Evolutionary conservation across 1,139 yeast genomes (phyloP).

Genomic region (Lodderomyces orthopsilosis): DNA sequence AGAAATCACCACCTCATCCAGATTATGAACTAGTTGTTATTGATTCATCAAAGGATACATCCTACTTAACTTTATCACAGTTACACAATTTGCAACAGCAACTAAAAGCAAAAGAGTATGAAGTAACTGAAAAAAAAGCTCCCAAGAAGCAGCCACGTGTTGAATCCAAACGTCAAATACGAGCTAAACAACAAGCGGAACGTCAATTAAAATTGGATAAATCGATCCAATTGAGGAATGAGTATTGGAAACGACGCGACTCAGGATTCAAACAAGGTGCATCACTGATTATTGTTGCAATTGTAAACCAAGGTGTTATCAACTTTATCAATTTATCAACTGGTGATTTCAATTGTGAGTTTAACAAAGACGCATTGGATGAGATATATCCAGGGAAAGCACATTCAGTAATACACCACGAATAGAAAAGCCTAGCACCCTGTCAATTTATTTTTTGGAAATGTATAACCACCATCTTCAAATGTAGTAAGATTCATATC

Average conservation of each 20-base stretch:
- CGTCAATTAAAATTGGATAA: constrained; percentile 27
- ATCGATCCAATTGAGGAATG: constrained; percentile 22
- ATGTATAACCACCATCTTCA: constrained; percentile 61
- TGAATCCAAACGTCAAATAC: constrained; percentile 19
- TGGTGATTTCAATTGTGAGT: constrained; percentile 37
- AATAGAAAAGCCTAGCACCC: constrained; percentile 16
- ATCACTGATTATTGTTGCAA: constrained; percentile 53
- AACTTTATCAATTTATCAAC: constrained; percentile 63
- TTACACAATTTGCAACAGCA: constrained; percentile 31
- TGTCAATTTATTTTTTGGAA: constrained; percentile 48
- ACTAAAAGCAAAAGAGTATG: constrained; percentile 6
- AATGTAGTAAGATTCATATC: constrained; percentile 68
- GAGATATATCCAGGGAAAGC: constrained; percentile 12
- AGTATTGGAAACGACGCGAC: constrained; percentile 29
- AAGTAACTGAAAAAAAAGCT: constrained; percentile 6
- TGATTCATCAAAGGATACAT: constrained; percentile 41
- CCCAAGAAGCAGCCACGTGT: constrained; percentile 15
- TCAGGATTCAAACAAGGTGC: constrained; percentile 41
- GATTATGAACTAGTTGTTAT: constrained; percentile 71
- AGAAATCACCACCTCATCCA: constrained; percentile 67
- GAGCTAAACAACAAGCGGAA: constrained; percentile 23
- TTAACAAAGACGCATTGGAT: constrained; percentile 29
- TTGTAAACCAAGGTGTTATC: constrained; percentile 69
- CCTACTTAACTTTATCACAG: constrained; percentile 52
- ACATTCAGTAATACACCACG: constrained; percentile 15